phyloP scores from a whole-genome alignment of 441 rosid species.

The Metrosideros polymorpha region DNA sequence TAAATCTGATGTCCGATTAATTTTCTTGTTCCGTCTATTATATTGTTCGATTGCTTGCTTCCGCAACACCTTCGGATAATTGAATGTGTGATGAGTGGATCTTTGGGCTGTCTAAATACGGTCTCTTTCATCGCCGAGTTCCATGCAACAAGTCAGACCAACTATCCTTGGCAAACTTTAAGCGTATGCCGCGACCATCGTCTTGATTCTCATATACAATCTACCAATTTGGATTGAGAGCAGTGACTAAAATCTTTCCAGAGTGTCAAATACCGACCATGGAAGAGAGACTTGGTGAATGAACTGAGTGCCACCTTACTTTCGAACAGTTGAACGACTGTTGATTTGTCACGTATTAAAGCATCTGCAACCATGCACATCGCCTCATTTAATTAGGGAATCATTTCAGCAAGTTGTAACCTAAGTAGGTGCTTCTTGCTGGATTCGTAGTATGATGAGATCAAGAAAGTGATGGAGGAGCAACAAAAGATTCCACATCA shows the following conservation, averaged over 20 bases:
- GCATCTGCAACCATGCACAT: neutral
- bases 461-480: neutral
- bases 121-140: neutral
- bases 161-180: neutral
- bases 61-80: no score
- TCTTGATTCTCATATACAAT: conserved; percentile 21
- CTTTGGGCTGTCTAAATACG: neutral
- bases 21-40: no score
- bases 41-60: no score
- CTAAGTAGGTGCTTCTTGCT: neutral
- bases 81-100: neutral
- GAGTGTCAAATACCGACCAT: neutral
- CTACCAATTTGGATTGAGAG: conserved; percentile 31
- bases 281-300: neutral
- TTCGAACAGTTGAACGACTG: neutral
- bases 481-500: neutral
- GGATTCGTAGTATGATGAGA: neutral
- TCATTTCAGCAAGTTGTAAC: neutral
- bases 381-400: neutral
- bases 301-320: neutral
- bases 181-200: no score
- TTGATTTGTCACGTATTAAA: neutral
- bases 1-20: no score
- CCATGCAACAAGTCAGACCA: neutral
- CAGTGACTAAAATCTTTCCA: neutral